These are phyloP conservation scores for Physaria fendleri DNA, from an alignment of 345 rosid species.

Conservation along the genomic window DNA sequence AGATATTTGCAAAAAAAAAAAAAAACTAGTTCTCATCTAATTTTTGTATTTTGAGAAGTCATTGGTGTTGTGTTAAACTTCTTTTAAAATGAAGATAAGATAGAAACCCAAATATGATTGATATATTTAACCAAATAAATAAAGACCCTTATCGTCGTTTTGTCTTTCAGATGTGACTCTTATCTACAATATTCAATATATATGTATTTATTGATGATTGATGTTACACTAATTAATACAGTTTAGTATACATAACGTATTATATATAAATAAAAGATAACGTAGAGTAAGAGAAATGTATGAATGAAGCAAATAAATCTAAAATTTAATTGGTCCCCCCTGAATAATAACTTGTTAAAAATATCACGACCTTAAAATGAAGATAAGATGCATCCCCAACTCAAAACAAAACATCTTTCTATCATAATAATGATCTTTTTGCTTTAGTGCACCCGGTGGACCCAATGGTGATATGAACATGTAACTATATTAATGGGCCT, in stretches of 20 bases:
- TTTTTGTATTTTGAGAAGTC: background rate
- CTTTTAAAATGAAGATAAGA: background rate
- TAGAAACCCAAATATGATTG: background rate
- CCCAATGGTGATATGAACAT: background rate
- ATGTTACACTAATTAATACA: background rate
- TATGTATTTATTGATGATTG: too few relatives aligned
- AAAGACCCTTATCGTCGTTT: background rate
- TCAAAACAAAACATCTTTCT: background rate
- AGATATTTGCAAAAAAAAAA: background rate
- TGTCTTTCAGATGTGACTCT: background rate
- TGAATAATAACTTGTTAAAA: background rate
- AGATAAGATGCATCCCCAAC: constrained; percentile 22
- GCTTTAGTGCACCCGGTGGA: background rate
- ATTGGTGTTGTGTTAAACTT: background rate
- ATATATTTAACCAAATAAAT: background rate
- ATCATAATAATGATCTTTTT: background rate
- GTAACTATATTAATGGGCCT: background rate
- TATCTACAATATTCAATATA: background rate
- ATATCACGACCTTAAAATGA: constrained; percentile 18
- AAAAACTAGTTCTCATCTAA: background rate
- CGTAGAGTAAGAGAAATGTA: background rate
- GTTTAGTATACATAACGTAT: constrained; percentile 1
- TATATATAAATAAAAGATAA: background rate
- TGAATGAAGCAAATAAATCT: constrained; percentile 21
- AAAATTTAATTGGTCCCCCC: background rate